A percentile compares a stretch with the other conserved stretches of the same genome.
phyloP scores from a whole-genome alignment of 176 grass and related monocot genomes.

The Oryza longistaminata region DNA sequence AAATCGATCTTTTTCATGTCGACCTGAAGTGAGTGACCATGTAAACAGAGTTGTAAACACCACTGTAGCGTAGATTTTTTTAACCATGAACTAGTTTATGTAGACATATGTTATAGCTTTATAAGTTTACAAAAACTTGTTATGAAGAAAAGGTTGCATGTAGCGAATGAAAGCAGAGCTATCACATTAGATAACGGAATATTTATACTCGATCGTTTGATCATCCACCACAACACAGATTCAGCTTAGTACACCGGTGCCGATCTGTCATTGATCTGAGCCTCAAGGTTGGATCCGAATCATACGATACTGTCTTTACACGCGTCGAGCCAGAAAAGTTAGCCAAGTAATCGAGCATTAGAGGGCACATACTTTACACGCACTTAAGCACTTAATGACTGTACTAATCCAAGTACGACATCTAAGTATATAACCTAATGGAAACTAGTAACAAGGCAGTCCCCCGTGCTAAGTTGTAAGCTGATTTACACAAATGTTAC shows the following conservation, averaged over 20 bases:
- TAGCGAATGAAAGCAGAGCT: too few species aligned
- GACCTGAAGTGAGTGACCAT: not conserved
- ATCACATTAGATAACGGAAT: too few species aligned
- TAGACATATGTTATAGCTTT: not conserved
- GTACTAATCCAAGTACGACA: not conserved
- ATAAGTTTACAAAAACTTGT: not conserved
- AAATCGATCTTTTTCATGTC: not conserved
- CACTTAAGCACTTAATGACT: not conserved
- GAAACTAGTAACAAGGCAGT: not conserved
- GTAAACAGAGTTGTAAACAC: not conserved
- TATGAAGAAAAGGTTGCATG: not conserved
- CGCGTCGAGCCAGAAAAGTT: not conserved
- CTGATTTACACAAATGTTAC: not conserved
- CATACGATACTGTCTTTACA: not conserved
- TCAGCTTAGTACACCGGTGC: not conserved
- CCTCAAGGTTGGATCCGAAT: not conserved
- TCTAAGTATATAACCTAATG: not conserved
- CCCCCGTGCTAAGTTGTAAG: not conserved
- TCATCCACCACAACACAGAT: not conserved
- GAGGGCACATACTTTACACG: not conserved
- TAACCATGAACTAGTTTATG: not conserved
- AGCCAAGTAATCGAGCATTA: not conserved
- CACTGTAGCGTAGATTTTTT: not conserved
- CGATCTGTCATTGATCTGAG: not conserved
- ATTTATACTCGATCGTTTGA: not conserved